phyloP scores from a whole-genome alignment of 139 green algal species.

The Axilococcus clingmanii region DNA sequence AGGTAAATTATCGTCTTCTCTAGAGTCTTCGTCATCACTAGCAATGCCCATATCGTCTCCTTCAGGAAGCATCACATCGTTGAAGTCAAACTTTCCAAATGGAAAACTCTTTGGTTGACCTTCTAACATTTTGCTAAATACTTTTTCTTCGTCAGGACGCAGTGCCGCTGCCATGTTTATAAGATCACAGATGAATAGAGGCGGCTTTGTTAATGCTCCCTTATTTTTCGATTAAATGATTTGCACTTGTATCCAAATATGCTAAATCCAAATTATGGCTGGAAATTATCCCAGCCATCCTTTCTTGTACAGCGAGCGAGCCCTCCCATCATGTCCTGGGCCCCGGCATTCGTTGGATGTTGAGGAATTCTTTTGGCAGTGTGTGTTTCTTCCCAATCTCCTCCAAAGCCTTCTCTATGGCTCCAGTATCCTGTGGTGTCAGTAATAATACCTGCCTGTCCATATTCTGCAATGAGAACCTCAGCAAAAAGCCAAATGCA shows the following conservation, averaged over 20 bases:
- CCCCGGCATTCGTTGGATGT: no score
- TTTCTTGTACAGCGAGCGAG: no score
- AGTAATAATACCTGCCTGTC: constrained; percentile 72
- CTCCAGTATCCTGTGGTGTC: constrained; percentile 53
- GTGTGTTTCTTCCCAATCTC: no score
- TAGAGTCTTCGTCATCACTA: constrained; percentile 71
- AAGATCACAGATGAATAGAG: no score
- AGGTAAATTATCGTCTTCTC: constrained; percentile 75
- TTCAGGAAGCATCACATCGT: constrained; percentile 78
- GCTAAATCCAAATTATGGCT: no score
- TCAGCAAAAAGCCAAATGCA: constrained; percentile 63
- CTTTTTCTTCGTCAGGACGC: constrained; percentile 24
- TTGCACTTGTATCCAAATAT: no score
- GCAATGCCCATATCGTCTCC: constrained; percentile 81
- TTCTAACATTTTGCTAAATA: constrained; percentile 39
- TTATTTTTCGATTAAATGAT: no score
- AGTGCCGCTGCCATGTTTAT: neutral
- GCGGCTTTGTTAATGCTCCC: no score
- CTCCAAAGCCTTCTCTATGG: no score
- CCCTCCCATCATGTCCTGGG: no score
- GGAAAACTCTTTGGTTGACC: constrained; percentile 73
- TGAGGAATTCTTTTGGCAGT: no score
- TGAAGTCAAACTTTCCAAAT: constrained; percentile 66
- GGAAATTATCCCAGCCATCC: no score
- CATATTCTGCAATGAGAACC: constrained; percentile 45